These are phyloP conservation scores for Alternaria novae-zelandiae DNA, from an alignment of 2,329 filamentous ascomycete genomes.

Conservation along the genomic window DNA sequence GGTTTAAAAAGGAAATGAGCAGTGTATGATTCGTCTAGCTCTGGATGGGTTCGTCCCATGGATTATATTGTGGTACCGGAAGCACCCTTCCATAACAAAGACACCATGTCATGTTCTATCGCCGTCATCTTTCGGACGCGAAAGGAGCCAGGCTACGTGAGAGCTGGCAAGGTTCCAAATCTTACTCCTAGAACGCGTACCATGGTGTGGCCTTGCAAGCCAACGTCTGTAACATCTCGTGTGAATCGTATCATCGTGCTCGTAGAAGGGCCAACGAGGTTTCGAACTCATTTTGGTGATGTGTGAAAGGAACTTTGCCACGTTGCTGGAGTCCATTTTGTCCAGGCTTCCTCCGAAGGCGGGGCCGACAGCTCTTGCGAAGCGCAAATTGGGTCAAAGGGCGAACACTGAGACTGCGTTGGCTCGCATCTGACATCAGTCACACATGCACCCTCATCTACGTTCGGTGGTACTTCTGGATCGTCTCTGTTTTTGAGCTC, in stretches of 20 bases:
- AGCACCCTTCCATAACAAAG: background rate
- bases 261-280: background rate
- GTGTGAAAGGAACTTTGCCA: slow-evolving; percentile 1
- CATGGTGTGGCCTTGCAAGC: background rate
- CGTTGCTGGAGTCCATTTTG: slow-evolving; percentile 4
- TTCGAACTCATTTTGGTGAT: background rate
- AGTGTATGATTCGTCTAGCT: background rate
- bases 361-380: background rate
- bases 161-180: background rate
- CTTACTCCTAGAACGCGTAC: background rate
- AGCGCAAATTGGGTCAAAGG: background rate
- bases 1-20: background rate
- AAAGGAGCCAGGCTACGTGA: background rate
- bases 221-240: background rate
- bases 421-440: background rate
- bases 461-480: background rate
- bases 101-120: background rate
- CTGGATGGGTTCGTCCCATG: background rate
- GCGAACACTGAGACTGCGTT: background rate
- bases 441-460: background rate
- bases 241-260: background rate
- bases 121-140: background rate
- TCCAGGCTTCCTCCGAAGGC: background rate
- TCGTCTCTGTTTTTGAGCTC: slow-evolving; percentile 1
- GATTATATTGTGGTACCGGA: background rate